Evolutionary conservation across 2,329 filamentous ascomycete species (phyloP), one percentile per base, ranked within the genome.

Genomic region (Drechslerella dactyloides): DNA sequence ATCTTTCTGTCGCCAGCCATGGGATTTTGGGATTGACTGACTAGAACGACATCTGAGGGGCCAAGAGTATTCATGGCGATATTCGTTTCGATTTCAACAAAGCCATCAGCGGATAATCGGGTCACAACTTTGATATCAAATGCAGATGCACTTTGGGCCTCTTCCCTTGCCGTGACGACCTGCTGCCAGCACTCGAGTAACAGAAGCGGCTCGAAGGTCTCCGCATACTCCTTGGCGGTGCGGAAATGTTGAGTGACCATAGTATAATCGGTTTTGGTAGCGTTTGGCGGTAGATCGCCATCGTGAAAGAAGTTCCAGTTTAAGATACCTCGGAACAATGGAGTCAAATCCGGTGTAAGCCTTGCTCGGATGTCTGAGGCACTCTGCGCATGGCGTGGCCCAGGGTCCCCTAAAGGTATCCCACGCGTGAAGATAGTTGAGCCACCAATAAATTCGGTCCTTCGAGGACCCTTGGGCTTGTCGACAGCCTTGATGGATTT

Each of bases 151-250:
- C 85, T 90, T 53, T 88, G 86, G 27, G 66, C 64, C 79, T 99
- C 94, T 77, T 97, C 91, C 78, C 93, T 93, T 19, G 90, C 86
- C 55, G 91, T 93, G 56, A 96, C 88, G 78, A 99, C 94, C 2
- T 90, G 90, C 78, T 96, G 90, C 94, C 94, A 99, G 30, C 93
- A 93, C 82, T 99, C 94, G 24, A 96, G 89, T 30, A 94, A 87
- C 35, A 99, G 84, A 21, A 99, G 83, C 4, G 93, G 93, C 75
- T 96, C 88, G 79, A 99, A 99, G 0, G 92, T 96, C 69, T 86
- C 84, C 78, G 96, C 90, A 78, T 99, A 99, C 55, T 90, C 87
- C 48, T 82, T 81, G 0, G 92, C 90, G 75, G 91, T 88, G 27
- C 83, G 80, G 80, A 96, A 99, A 0, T 86, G 86, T 73, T 90